A percentile compares a stretch with the other conserved stretches of the same genome.
phyloP scores from a whole-genome alignment of 202 grass and related monocot species.

The Cymbopogon flexuosus region DNA sequence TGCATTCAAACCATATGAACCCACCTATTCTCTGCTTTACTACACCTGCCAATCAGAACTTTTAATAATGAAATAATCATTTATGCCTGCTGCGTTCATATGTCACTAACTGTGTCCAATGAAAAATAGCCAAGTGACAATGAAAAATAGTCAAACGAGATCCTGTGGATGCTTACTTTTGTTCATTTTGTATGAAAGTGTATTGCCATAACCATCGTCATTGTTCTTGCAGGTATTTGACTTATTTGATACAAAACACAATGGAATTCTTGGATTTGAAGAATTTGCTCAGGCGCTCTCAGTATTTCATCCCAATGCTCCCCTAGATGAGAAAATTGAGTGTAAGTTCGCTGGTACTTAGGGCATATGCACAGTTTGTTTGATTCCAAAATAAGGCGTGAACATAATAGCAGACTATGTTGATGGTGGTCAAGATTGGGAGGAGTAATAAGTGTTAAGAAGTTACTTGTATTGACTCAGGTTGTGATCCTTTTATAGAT shows the following conservation, averaged over 20 bases:
- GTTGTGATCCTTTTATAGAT: background rate
- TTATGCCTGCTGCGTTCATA: background rate
- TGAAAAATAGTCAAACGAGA: background rate
- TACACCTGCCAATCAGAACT: background rate
- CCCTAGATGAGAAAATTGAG: conserved; percentile 75
- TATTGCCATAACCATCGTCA: conserved; percentile 15
- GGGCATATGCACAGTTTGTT: background rate
- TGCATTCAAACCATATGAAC: background rate
- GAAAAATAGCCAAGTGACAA: background rate
- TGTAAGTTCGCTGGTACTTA: conserved; percentile 46
- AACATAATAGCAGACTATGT: background rate
- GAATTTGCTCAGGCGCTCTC: conserved; percentile 89
- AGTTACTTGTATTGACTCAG: background rate
- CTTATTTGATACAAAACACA: conserved; percentile 95
- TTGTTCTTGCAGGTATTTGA: conserved; percentile 80
- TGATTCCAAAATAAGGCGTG: background rate
- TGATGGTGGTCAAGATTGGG: background rate
- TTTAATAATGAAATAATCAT: background rate
- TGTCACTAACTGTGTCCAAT: background rate
- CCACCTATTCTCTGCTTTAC: background rate
- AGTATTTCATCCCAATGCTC: conserved; percentile 94
- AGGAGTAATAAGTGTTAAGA: background rate
- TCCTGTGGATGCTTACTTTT: background rate
- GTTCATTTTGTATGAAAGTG: background rate
- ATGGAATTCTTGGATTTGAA: conserved; percentile 80